These are phyloP conservation scores for Globisporangium carolinianum DNA, from an alignment of 352 stramenopile genomes.

Conservation along the genomic window DNA sequence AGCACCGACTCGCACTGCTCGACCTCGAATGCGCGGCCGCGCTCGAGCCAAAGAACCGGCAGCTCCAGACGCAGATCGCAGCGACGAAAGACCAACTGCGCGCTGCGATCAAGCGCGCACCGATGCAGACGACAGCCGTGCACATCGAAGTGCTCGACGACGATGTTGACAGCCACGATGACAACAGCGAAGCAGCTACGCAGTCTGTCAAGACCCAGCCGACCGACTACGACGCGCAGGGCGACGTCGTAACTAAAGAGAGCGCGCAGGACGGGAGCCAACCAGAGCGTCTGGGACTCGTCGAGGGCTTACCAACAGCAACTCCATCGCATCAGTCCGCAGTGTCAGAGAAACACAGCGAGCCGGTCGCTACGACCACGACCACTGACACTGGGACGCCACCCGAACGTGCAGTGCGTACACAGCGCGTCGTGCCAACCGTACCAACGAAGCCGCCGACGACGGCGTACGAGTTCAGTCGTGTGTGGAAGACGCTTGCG, in stretches of 20 bases:
- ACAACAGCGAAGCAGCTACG: conserved; percentile 13
- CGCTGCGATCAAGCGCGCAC: conserved; percentile 56
- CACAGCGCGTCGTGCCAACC: conserved; percentile 24
- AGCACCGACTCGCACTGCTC: conserved; percentile 75
- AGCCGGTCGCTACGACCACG: background rate
- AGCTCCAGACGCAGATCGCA: conserved; percentile 50
- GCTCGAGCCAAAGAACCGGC: conserved; percentile 69
- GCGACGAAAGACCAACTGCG: conserved; percentile 62
- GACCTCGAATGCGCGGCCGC: conserved; percentile 66
- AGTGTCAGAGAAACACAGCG: background rate
- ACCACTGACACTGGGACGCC: background rate
- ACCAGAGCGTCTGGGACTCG: too few relatives aligned
- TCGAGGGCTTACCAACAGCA: too few relatives aligned
- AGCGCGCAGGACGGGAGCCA: too few relatives aligned
- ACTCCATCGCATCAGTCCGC: background rate
- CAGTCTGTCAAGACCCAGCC: conserved; percentile 5
- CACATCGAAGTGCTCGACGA: conserved; percentile 32
- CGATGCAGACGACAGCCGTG: conserved; percentile 35
- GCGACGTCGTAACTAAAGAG: background rate
- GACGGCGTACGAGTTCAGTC: conserved; percentile 75
- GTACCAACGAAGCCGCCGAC: conserved; percentile 54
- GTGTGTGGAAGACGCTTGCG: conserved; percentile 69
- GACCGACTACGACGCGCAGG: background rate
- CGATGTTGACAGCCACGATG: background rate
- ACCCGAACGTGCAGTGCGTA: background rate